Evolutionary conservation across 441 rosid species (phyloP).

Genomic region (Kokia cookei): DNA sequence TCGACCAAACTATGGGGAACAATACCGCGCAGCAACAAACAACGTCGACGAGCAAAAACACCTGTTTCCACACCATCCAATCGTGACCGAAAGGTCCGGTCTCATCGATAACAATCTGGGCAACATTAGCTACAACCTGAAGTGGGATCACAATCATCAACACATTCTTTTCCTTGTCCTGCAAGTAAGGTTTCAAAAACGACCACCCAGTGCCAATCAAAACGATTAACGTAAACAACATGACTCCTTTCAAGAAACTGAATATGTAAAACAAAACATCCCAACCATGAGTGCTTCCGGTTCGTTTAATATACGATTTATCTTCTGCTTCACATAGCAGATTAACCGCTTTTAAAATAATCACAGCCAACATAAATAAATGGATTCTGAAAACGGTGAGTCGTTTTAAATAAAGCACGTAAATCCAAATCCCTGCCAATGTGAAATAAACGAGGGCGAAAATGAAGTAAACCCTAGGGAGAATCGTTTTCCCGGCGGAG

Average conservation of each 20-base stretch:
- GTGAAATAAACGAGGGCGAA: conserved; percentile 53
- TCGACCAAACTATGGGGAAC: conserved; percentile 96
- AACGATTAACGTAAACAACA: conserved; percentile 79
- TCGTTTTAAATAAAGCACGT: conserved; percentile 62
- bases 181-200: conserved; percentile 80
- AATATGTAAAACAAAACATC: conserved; percentile 88
- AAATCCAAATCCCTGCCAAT: conserved; percentile 69
- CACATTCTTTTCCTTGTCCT: conserved; percentile 87
- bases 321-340: conserved; percentile 85
- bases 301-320: conserved; percentile 72
- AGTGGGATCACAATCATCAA: conserved; percentile 89
- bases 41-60: conserved; percentile 89
- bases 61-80: conserved; percentile 79
- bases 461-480: conserved; percentile 74
- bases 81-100: conserved; percentile 75
- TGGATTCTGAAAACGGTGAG: conserved; percentile 73
- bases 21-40: conserved; percentile 89
- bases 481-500: conserved; percentile 68
- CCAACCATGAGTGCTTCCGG: conserved; percentile 94
- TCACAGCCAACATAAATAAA: conserved; percentile 87
- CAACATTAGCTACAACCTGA: conserved; percentile 88
- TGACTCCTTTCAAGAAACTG: conserved; percentile 82
- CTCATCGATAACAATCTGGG: conserved; percentile 87
- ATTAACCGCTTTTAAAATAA: conserved; percentile 61
- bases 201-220: conserved; percentile 97